A percentile compares a stretch with the other conserved stretches of the same genome.
These are phyloP conservation scores for Hypoxylon sp. DNA, from an alignment of 2,329 filamentous ascomycete genomes.

Conservation along the genomic window DNA sequence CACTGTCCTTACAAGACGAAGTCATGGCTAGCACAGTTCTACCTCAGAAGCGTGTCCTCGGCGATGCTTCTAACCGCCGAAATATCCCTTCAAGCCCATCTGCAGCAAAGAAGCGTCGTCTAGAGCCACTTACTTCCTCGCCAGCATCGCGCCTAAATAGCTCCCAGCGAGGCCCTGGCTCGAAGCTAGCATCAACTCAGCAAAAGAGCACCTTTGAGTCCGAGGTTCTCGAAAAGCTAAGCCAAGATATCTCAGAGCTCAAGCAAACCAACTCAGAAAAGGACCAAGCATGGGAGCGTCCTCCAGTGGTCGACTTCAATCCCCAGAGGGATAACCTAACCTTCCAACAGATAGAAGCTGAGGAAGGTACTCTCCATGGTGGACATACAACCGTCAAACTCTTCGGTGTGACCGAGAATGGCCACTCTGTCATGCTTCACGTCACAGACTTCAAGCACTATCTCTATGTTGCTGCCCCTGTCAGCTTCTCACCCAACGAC, in stretches of 20 bases:
- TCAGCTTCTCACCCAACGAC: conserved; percentile 83
- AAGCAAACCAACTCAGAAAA: conserved; percentile 91
- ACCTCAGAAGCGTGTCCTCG: conserved; percentile 80
- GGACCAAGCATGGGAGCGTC: conserved; percentile 89
- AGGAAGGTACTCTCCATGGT: conserved; percentile 86
- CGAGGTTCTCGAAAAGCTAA: conserved; percentile 94
- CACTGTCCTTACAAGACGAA: conserved; percentile 27
- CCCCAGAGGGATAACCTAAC: conserved; percentile 77
- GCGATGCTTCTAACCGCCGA: conserved; percentile 74
- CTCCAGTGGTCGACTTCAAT: conserved; percentile 65
- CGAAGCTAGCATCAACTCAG: conserved; percentile 78
- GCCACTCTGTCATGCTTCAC: conserved; percentile 93
- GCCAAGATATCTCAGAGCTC: conserved; percentile 88
- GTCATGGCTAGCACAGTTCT: conserved; percentile 65
- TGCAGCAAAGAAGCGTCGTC: conserved; percentile 84
- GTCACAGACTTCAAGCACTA: conserved; percentile 98
- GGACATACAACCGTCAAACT: conserved; percentile 86
- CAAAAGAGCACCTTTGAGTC: conserved; percentile 93
- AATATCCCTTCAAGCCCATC: conserved; percentile 70
- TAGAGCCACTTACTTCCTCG: conserved; percentile 73
- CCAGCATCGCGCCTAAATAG: conserved; percentile 70
- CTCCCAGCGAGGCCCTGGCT: conserved; percentile 72
- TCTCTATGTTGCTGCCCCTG: conserved; percentile 89
- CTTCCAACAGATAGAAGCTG: conserved; percentile 96
- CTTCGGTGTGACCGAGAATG: conserved; percentile 87